These are phyloP conservation scores for Penicillium bialowiezense DNA, from an alignment of 495 filamentous ascomycete species.

Conservation along the genomic window DNA sequence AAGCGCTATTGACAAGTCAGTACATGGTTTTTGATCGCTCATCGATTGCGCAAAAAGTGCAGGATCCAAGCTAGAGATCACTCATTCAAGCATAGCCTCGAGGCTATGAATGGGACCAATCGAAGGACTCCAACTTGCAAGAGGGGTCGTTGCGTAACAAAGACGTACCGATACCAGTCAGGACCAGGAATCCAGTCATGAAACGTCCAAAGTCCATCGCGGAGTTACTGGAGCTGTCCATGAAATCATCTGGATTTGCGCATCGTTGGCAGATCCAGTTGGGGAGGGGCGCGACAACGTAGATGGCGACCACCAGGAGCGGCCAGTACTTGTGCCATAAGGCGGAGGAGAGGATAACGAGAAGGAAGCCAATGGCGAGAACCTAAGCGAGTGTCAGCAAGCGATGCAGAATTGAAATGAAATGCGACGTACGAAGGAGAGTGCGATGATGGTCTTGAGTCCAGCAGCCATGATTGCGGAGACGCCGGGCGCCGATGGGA, in stretches of 20 bases:
- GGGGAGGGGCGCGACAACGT: slow-evolving; percentile 87
- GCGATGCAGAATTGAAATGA: neutral
- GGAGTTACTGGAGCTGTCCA: slow-evolving; percentile 76
- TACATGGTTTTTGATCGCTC: slow-evolving; percentile 16
- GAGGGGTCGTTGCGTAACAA: neutral
- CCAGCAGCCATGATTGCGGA: slow-evolving; percentile 76
- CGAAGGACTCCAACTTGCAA: neutral
- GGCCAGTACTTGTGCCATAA: slow-evolving; percentile 92
- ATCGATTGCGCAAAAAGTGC: neutral
- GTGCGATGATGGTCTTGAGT: slow-evolving; percentile 96
- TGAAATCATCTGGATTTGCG: slow-evolving; percentile 95
- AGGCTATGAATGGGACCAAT: neutral
- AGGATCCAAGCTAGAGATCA: neutral
- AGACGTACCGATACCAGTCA: slow-evolving; percentile 92
- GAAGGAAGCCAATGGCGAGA: slow-evolving; percentile 97
- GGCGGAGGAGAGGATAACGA: slow-evolving; percentile 96
- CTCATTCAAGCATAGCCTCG: neutral
- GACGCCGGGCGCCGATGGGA: slow-evolving; percentile 16
- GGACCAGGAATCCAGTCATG: slow-evolving; percentile 92
- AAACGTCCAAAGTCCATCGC: slow-evolving; percentile 90
- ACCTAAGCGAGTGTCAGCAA: slow-evolving; percentile 52
- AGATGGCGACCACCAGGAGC: slow-evolving; percentile 91
- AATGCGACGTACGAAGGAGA: slow-evolving; percentile 75
- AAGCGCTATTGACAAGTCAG: slow-evolving; percentile 61
- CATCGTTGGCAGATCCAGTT: slow-evolving; percentile 92